Evolutionary conservation across 2,329 filamentous ascomycete species (phyloP).

Genomic region (Aureobasidium zeae): DNA sequence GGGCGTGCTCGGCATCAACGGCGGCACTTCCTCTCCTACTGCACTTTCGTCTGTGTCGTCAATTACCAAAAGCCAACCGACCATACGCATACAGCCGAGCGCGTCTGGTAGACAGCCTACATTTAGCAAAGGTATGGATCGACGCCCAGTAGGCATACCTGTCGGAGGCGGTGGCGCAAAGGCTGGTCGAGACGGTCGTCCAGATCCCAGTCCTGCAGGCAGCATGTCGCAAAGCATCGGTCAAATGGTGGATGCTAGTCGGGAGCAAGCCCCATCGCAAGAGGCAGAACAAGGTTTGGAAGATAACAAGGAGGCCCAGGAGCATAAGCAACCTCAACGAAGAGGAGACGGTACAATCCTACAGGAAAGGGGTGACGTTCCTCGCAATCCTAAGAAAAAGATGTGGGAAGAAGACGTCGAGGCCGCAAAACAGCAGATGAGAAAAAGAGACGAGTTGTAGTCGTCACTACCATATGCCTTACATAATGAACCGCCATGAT

Average conservation of each 20-base stretch:
- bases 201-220: slow-evolving; percentile 25
- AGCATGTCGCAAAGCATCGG: slow-evolving; percentile 35
- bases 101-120: slow-evolving; percentile 31
- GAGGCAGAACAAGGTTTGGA: too few species aligned
- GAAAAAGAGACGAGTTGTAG: slow-evolving; percentile 28
- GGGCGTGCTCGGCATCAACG: slow-evolving; percentile 7
- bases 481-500: background rate
- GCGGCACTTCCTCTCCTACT: slow-evolving; percentile 2
- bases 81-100: slow-evolving; percentile 36
- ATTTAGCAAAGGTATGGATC: slow-evolving; percentile 20
- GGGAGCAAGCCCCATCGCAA: slow-evolving; percentile 18
- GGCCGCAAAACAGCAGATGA: slow-evolving; percentile 23
- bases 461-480: too few species aligned
- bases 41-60: background rate
- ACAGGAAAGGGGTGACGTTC: slow-evolving; percentile 29
- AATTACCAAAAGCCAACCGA: slow-evolving; percentile 13
- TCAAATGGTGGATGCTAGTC: slow-evolving; percentile 34
- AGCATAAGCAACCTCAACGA: slow-evolving; percentile 21
- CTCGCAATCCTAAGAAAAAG: slow-evolving; percentile 51
- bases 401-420: slow-evolving; percentile 48
- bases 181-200: slow-evolving; percentile 23
- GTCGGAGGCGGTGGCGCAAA: slow-evolving; percentile 41
- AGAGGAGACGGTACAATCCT: slow-evolving; percentile 39
- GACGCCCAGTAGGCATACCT: slow-evolving; percentile 26
- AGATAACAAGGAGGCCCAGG: slow-evolving; percentile 22